Percentiles rank a stretch among this genome's conserved stretches.
Conservation (phyloP, 2,329 filamentous ascomycete genomes). For the Alternaria tenuissima region DNA sequence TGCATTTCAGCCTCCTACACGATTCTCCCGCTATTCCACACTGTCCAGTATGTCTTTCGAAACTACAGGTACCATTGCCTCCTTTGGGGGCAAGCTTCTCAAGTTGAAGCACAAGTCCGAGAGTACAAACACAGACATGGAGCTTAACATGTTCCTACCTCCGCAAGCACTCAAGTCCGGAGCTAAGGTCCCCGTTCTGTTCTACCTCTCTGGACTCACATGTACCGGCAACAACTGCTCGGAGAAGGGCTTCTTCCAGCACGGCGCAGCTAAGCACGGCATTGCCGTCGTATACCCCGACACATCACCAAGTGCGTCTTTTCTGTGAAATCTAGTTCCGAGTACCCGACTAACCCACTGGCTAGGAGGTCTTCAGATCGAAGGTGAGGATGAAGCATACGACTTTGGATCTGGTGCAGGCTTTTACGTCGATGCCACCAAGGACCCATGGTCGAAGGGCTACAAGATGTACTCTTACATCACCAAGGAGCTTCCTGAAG, state of each 20-base stretch:
- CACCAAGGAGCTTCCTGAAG: slow-evolving; percentile 81
- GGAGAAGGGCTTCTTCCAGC: slow-evolving; percentile 89
- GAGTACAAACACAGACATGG: slow-evolving; percentile 86
- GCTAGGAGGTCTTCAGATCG: slow-evolving; percentile 75
- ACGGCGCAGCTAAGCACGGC: slow-evolving; percentile 77
- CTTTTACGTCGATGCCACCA: slow-evolving; percentile 91
- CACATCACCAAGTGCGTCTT: slow-evolving; percentile 79
- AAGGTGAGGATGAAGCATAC: slow-evolving; percentile 85
- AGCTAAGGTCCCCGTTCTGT: slow-evolving; percentile 79
- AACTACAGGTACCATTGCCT: slow-evolving; percentile 86
- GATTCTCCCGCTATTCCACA: slow-evolving; percentile 23
- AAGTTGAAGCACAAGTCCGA: slow-evolving; percentile 89
- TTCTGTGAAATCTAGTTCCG: not conserved
- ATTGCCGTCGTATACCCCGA: slow-evolving; percentile 96
- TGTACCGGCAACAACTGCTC: slow-evolving; percentile 87
- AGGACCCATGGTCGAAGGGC: slow-evolving; percentile 74
- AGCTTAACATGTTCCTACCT: slow-evolving; percentile 90
- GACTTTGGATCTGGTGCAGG: slow-evolving; percentile 93
- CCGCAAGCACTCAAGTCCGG: slow-evolving; percentile 67
- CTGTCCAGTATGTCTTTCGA: slow-evolving; percentile 71
- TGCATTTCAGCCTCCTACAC: slow-evolving; percentile 18
- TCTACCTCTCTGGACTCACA: slow-evolving; percentile 93
- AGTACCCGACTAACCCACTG: slow-evolving; percentile 24
- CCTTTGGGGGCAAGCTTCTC: slow-evolving; percentile 91
- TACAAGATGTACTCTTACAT: slow-evolving; percentile 98